A percentile compares a stretch with the other conserved stretches of the same genome.
phyloP scores from a whole-genome alignment of 192 early-diverging fungal genomes.

The Coemansia sp. region DNA sequence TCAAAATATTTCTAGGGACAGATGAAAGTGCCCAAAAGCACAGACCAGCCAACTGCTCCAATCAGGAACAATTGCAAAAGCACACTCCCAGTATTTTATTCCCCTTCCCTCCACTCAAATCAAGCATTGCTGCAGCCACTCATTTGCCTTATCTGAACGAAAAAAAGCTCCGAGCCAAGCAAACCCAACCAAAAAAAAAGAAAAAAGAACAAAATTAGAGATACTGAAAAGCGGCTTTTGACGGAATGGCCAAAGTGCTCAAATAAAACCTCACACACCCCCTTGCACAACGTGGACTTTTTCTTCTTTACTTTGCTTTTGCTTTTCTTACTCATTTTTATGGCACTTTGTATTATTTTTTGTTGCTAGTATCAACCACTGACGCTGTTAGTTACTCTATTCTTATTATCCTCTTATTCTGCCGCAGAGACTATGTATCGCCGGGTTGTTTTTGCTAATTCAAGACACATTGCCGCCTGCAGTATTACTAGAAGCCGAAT shows the following conservation, averaged over 20 bases:
- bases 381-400: background rate
- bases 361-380: background rate
- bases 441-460: too few species aligned
- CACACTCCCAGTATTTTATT: too few species aligned
- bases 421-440: too few species aligned
- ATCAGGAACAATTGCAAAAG: too few species aligned
- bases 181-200: background rate
- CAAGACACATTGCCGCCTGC: too few species aligned
- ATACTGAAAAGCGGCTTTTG: background rate
- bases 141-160: background rate
- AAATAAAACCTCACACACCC: background rate
- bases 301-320: slow-evolving; percentile 8
- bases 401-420: too few species aligned
- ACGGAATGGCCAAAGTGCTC: too few species aligned
- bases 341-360: slow-evolving; percentile 3
- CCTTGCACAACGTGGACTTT: background rate
- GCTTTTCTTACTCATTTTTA: slow-evolving; percentile 3
- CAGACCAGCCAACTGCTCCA: too few species aligned
- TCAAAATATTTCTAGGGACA: too few species aligned
- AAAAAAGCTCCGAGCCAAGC: background rate
- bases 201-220: background rate
- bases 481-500: too few species aligned
- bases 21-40: too few species aligned
- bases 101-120: too few species aligned
- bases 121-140: background rate